Evolutionary conservation across 768 basidiomycete species (phyloP).

Genomic region (Filobasidium wieringae): DNA sequence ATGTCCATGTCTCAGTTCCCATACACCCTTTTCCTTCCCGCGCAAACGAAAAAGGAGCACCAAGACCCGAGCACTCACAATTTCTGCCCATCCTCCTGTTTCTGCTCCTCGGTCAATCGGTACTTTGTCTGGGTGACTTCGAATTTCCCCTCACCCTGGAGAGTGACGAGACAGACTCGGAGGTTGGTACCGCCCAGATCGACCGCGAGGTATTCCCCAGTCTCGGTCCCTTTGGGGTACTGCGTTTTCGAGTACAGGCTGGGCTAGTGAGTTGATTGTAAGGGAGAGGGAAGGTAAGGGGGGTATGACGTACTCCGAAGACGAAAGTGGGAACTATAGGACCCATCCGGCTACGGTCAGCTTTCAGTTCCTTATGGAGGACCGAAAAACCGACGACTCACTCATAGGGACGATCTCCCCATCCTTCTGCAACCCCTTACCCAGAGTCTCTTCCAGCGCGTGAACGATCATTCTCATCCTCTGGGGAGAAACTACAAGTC

Average conservation of each 20-base stretch:
- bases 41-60: background rate
- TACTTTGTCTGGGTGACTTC: conserved; percentile 97
- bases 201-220: conserved; percentile 78
- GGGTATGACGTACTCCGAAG: conserved; percentile 44
- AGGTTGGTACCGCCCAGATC: conserved; percentile 71
- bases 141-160: conserved; percentile 88
- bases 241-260: conserved; percentile 10
- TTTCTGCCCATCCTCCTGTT: conserved; percentile 89
- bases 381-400: conserved; percentile 15
- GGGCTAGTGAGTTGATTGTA: background rate
- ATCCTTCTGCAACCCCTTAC: conserved; percentile 67
- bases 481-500: conserved; percentile 25
- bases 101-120: conserved; percentile 91
- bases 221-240: conserved; percentile 84
- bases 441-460: conserved; percentile 84
- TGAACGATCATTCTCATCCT: conserved; percentile 70
- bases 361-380: background rate
- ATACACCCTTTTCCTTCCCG: background rate
- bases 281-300: background rate
- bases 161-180: conserved; percentile 90
- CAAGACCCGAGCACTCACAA: conserved; percentile 43
- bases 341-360: background rate
- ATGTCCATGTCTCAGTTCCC: background rate
- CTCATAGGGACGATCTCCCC: conserved; percentile 58
- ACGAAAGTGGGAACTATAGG: conserved; percentile 96